Evolutionary conservation across 768 basidiomycete genomes (phyloP), one percentile per base, ranked within the genome.

Genomic region (Pulveroboletus sp.): DNA sequence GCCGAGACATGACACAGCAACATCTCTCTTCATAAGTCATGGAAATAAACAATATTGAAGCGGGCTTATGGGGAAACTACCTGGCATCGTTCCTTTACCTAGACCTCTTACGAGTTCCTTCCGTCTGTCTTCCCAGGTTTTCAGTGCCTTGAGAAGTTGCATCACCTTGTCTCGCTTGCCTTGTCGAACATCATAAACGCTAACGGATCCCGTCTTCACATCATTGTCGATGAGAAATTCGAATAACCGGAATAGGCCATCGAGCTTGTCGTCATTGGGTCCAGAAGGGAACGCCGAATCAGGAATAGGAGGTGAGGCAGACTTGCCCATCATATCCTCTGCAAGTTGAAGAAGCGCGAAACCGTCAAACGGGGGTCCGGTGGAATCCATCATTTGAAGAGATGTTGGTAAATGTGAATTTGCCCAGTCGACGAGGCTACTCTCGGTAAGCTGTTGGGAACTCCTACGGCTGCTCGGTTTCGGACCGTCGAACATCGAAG

Each of bases 161-260:
- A 85, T 58, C 53, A 95, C 81, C 73, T 91, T 93, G 39, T 87
- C 84, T 39, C 82, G 74, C 63, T 86, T 88, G 30, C 88, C 89
- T 53, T 81, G 80, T 43, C 90, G 76, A 30, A 98, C 76, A 67
- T 98, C 95, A 62, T 95, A 94, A 70, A 97, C 93, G 59, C 88
- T 93, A 28, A 97, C 85, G 54, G 83, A 82, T 9, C 89, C 93
- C 74, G 95, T 88, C 70, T 86, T 86, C 50, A 94, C 84, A 45
- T 93, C 92, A 53, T 92, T 89, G 58, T 94, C 92, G 41, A 96
- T 77, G 49, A 96, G 70, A 69, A 91, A 93, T 68, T 95, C 93
- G 69, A 95, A 95, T 49, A 94, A 72, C 51, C 79, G 76, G 73
- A 95, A 93, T 27, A 95, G 73, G 14, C 93, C 91, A 26, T 93